phyloP scores from a whole-genome alignment of 495 filamentous ascomycete genomes.

The Chaetomidium leptoderma region DNA sequence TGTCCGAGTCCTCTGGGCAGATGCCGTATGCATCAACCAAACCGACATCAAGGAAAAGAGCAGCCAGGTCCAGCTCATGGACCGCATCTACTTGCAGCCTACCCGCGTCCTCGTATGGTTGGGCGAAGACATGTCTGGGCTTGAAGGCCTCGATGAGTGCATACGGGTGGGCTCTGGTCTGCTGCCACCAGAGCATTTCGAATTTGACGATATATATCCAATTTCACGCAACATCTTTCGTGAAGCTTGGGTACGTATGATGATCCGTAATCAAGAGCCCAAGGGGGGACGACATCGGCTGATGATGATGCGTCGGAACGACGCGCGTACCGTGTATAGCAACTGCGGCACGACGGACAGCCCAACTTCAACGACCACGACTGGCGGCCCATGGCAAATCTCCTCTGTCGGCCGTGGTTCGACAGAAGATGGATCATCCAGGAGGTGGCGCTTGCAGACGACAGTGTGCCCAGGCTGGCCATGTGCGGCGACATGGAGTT shows the following conservation, averaged over 20 bases:
- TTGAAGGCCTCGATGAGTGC: conserved; percentile 14
- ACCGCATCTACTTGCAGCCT: conserved; percentile 34
- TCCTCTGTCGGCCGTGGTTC: conserved; percentile 28
- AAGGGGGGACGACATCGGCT: neutral
- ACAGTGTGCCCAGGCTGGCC: conserved; percentile 10
- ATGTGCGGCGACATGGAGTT: conserved; percentile 22
- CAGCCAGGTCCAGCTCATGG: conserved; percentile 36
- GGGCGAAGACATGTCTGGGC: conserved; percentile 21
- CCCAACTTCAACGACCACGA: conserved; percentile 22
- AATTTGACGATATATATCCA: neutral
- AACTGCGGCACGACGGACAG: conserved; percentile 9
- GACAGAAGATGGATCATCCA: conserved; percentile 30
- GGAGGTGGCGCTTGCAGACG: conserved; percentile 23
- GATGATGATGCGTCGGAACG: neutral
- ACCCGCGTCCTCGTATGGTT: conserved; percentile 32
- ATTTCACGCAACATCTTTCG: neutral
- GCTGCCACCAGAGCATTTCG: conserved; percentile 11
- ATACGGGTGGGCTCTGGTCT: conserved; percentile 8
- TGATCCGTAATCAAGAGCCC: neutral
- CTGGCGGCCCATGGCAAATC: conserved; percentile 18
- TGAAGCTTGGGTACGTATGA: neutral
- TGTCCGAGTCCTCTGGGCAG: conserved; percentile 32
- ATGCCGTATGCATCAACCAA: conserved; percentile 44
- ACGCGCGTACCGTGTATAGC: too few species aligned
- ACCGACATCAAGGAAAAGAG: conserved; percentile 29